A percentile compares a stretch with the other conserved stretches of the same genome.
Conservation (phyloP, 2,329 filamentous ascomycete genomes). For the Cephalotrichum gorgonifer region DNA sequence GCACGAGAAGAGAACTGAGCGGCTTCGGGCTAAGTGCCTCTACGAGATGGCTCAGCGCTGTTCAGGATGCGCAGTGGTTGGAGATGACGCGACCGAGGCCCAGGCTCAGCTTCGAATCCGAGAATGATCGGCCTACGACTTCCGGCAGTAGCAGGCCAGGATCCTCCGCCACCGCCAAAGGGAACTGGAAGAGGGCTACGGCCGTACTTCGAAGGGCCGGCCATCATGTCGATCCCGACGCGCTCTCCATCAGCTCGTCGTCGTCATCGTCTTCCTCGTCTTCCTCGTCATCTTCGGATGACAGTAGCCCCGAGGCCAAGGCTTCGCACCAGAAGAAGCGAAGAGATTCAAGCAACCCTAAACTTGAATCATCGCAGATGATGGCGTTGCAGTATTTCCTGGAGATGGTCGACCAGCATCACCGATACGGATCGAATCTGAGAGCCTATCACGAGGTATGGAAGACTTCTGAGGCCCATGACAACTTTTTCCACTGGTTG, state of each 20-base stretch:
- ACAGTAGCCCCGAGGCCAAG: slow-evolving; percentile 13
- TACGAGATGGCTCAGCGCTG: slow-evolving; percentile 60
- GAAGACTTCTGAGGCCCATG: slow-evolving; percentile 64
- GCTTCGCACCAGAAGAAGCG: slow-evolving; percentile 31
- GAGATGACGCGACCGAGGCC: slow-evolving; percentile 34
- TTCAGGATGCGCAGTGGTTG: slow-evolving; percentile 46
- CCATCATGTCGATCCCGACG: slow-evolving; percentile 46
- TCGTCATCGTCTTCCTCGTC: slow-evolving; percentile 14
- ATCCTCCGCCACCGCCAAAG: slow-evolving; percentile 34
- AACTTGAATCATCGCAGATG: slow-evolving; percentile 61
- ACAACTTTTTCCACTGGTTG: slow-evolving; percentile 94
- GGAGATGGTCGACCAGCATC: slow-evolving; percentile 78
- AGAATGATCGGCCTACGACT: slow-evolving; percentile 5
- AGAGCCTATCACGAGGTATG: slow-evolving; percentile 75
- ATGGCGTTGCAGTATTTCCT: slow-evolving; percentile 82
- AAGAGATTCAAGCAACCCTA: slow-evolving; percentile 39
- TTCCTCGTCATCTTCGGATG: slow-evolving; percentile 11
- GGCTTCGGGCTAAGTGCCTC: slow-evolving; percentile 61
- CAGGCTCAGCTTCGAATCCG: slow-evolving; percentile 12
- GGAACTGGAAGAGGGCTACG: slow-evolving; percentile 68
- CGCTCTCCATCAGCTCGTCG: slow-evolving; percentile 24
- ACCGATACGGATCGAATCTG: slow-evolving; percentile 78
- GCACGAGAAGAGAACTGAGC: slow-evolving; percentile 57
- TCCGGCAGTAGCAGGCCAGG: slow-evolving; percentile 7
- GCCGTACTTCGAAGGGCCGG: slow-evolving; percentile 63